These are phyloP conservation scores for Terfezia claveryi DNA, from an alignment of 495 filamentous ascomycete genomes.

Conservation along the genomic window DNA sequence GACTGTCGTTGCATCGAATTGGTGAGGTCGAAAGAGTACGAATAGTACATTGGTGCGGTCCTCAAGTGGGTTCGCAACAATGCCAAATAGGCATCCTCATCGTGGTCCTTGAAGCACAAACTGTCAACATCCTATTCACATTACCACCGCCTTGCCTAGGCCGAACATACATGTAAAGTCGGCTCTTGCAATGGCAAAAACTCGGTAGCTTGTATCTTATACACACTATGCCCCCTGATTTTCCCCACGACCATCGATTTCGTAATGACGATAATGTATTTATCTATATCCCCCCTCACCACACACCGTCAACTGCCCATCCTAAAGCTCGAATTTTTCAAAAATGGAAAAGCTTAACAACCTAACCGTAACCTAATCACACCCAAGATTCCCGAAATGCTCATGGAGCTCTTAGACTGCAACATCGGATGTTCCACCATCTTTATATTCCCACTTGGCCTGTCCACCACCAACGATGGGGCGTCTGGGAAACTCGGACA, in stretches of 20 bases:
- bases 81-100: conserved; percentile 75
- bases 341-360: conserved; percentile 19
- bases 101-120: conserved; percentile 35
- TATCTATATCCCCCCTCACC: conserved; percentile 34
- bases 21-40: conserved; percentile 84
- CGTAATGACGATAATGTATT: conserved; percentile 89
- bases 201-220: conserved; percentile 76
- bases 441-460: conserved; percentile 78
- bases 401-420: conserved; percentile 48
- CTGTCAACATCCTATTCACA: not conserved
- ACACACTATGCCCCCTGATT: conserved; percentile 78
- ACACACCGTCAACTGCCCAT: not conserved
- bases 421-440: conserved; percentile 56
- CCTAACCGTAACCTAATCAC: conserved; percentile 77
- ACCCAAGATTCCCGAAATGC: conserved; percentile 82
- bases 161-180: conserved; percentile 35
- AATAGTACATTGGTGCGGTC: conserved; percentile 86
- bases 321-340: not conserved
- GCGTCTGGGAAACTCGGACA: conserved; percentile 82
- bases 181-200: conserved; percentile 87
- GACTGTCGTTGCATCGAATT: conserved; percentile 87
- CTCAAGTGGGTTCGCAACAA: conserved; percentile 59
- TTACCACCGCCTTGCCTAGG: not conserved
- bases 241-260: conserved; percentile 80
- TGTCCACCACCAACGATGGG: conserved; percentile 66